These are phyloP conservation scores for Wickerhamomyces kurtzmanii DNA, from an alignment of 805 yeast genomes.

Conservation along the genomic window DNA sequence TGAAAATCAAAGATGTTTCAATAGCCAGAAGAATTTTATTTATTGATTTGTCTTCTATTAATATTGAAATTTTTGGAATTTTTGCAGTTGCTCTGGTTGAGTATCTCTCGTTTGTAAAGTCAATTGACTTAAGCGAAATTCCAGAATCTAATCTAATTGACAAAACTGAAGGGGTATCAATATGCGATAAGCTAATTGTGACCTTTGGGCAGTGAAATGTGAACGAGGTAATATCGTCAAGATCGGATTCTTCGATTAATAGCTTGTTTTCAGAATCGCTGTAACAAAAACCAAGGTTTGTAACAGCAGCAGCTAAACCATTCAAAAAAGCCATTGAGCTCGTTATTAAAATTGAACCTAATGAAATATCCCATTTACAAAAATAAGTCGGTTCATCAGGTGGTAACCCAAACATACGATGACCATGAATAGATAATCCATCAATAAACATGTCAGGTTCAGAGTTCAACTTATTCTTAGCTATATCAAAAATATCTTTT, in stretches of 20 bases:
- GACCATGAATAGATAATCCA: constrained; percentile 66
- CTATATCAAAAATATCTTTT: constrained; percentile 6
- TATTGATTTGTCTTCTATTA: constrained; percentile 15
- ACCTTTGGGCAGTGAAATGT: constrained; percentile 44
- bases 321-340: constrained; percentile 36
- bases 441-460: constrained; percentile 46
- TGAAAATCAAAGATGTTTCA: constrained; percentile 47
- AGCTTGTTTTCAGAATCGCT: constrained; percentile 71
- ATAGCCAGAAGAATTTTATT: constrained; percentile 27
- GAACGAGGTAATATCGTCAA: constrained; percentile 64
- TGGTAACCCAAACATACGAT: constrained; percentile 87
- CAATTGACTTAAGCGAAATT: constrained; percentile 41
- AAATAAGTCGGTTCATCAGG: constrained; percentile 82
- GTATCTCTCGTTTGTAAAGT: constrained; percentile 59
- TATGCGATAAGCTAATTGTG: constrained; percentile 27
- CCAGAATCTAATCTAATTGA: too few species aligned
- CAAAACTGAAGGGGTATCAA: too few species aligned
- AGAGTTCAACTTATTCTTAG: constrained; percentile 2
- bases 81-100: constrained; percentile 41
- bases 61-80: constrained; percentile 35
- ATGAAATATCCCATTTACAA: constrained; percentile 81
- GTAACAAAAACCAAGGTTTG: constrained; percentile 52
- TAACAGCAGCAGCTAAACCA: constrained; percentile 29
- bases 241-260: constrained; percentile 38
- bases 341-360: constrained; percentile 48